phyloP scores from a whole-genome alignment of 2,329 filamentous ascomycete genomes.

The Beauveria sp. region DNA sequence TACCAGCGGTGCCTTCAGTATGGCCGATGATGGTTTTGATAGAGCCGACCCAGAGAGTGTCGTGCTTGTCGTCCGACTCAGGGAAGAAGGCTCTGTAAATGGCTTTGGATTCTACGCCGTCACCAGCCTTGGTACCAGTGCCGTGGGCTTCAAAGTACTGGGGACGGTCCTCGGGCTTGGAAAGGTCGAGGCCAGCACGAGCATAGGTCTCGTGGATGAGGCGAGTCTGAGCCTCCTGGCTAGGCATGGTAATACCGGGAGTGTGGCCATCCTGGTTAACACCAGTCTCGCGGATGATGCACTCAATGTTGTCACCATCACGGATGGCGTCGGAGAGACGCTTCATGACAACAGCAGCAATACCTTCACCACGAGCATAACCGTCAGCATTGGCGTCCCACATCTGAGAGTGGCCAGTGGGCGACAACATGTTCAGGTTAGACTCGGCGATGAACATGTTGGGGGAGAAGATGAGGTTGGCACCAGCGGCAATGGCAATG shows the following conservation, averaged over 20 bases:
- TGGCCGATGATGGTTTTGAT: slow-evolving; percentile 43
- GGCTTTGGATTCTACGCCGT: slow-evolving; percentile 42
- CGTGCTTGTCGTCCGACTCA: not conserved
- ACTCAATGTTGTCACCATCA: slow-evolving; percentile 45
- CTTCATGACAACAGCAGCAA: slow-evolving; percentile 40
- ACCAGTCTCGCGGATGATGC: slow-evolving; percentile 39
- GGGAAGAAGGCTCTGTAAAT: slow-evolving; percentile 35
- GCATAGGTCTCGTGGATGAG: slow-evolving; percentile 32
- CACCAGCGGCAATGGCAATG: slow-evolving; percentile 34
- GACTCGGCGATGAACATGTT: slow-evolving; percentile 20
- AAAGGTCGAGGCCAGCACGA: slow-evolving; percentile 28
- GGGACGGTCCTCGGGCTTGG: slow-evolving; percentile 21
- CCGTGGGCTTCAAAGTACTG: slow-evolving; percentile 38
- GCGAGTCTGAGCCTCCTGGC: slow-evolving; percentile 29
- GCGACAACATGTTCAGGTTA: slow-evolving; percentile 38
- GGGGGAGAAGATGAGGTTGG: slow-evolving; percentile 18
- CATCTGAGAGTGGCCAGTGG: slow-evolving; percentile 27
- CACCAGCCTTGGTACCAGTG: slow-evolving; percentile 28
- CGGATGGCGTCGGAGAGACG: slow-evolving; percentile 33
- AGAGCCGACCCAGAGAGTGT: slow-evolving; percentile 30
- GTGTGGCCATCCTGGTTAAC: slow-evolving; percentile 47
- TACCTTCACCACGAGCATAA: slow-evolving; percentile 45
- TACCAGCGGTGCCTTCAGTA: slow-evolving; percentile 38
- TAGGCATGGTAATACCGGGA: slow-evolving; percentile 50
- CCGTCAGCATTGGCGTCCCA: slow-evolving; percentile 39